A percentile compares a stretch with the other conserved stretches of the same genome.
Evolutionary conservation across 768 basidiomycete species (phyloP).

Genomic region (Pleurotus citrinopileatus): DNA sequence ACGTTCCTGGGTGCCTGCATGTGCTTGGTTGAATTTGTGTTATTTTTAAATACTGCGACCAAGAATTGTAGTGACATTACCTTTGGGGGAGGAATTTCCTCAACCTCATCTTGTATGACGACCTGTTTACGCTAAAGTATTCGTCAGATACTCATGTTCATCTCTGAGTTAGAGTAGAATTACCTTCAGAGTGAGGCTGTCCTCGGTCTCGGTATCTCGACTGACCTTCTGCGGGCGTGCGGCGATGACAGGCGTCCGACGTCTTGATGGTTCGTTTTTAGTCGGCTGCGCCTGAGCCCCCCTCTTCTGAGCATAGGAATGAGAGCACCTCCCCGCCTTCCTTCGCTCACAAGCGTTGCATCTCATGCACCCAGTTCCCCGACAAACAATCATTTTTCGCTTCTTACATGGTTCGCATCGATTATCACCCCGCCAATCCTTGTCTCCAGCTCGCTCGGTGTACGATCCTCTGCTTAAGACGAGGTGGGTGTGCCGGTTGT

Average conservation of each 20-base stretch:
- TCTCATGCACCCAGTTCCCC: neutral
- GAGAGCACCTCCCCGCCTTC: neutral
- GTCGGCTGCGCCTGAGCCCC: neutral
- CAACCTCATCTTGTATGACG: neutral
- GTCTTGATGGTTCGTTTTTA: neutral
- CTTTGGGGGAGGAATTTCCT: neutral
- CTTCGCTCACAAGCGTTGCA: neutral
- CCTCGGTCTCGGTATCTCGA: too few species aligned
- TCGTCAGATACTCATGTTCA: neutral
- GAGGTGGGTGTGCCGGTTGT: neutral
- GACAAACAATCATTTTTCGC: neutral
- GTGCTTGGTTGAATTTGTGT: neutral
- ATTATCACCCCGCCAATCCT: neutral
- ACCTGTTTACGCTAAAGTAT: neutral
- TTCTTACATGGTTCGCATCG: neutral
- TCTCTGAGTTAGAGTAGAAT: neutral
- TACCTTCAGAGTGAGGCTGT: too few species aligned
- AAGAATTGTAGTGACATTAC: neutral
- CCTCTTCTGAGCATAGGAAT: neutral
- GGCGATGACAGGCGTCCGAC: too few species aligned
- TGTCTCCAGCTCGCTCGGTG: neutral
- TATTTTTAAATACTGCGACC: neutral
- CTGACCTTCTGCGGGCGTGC: too few species aligned
- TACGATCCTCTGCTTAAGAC: neutral
- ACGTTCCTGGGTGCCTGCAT: neutral